Evolutionary conservation across 768 basidiomycete genomes (phyloP), one percentile per base, ranked within the genome.

Genomic region (Calocera cornea): DNA sequence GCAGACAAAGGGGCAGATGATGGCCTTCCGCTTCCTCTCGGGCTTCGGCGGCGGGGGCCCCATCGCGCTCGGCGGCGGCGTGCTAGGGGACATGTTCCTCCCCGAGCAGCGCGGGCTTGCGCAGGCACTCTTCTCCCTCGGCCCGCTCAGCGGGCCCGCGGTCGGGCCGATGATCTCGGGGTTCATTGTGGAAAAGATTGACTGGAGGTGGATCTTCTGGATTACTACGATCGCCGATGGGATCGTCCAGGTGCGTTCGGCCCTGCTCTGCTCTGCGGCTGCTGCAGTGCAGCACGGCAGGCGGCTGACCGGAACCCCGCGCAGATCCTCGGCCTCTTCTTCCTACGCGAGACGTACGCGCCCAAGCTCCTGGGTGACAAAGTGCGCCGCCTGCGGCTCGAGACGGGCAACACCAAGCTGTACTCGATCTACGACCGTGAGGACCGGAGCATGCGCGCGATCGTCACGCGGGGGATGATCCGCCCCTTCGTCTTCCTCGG

Each of bases 201-300:
- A 85, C 0, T 89, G 88, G 88, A 78, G 86, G 74, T 89, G 87
- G 87, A 86, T 88, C 34, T 90, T 89, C 73, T 87, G 87, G 83
- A 82, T 86, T 0, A 86, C 85, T 2, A 83, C 79, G 34, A 85
- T 88, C 40, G 78, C 81, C 0, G 85, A 83, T 68, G 84, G 77
- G 0, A 69, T 73, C 33, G 74, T 90, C 36, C 87, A 89, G 71
- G 60, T 82, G 0, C 69, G 36, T 38, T 81, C 1, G 87, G 88
- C 1, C 8, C 88, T 0, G 75, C 8, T 17, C 38, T 41, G 27
- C 40, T 47, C 41, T 27, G 1, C 64, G 75, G 74, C 77, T 7
- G 77, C 64, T 71, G 70, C 75, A 1, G n/a, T n/a, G n/a, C n/a
- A n/a, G n/a, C 41, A n/a, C 34, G 11, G n/a, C 14, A 19, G 64